Evolutionary conservation across 1,284 basidiomycete species (phyloP), one percentile per base, ranked within the genome.

Genomic region (Singerocomus rubriflavus): DNA sequence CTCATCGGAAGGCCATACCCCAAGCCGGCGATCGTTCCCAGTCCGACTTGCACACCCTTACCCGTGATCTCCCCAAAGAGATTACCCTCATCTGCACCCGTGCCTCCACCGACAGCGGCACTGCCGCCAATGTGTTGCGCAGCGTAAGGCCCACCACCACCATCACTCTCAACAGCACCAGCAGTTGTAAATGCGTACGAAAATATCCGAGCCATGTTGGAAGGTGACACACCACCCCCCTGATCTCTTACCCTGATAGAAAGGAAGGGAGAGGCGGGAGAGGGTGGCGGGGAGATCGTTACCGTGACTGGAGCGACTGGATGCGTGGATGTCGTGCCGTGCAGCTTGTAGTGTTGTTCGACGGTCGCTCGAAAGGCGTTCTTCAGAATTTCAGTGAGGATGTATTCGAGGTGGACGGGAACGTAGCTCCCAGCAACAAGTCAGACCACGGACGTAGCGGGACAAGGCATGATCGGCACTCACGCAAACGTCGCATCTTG

Each of bases 301-400:
- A 92, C 78, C 26, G 71, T 70, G 7, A 94, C 79, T 4, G 88
- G 84, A 0, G 90, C 79, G 6, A 91, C 68, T 6, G 67, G 46
- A 3, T 58, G 56, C 1, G 68, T 30, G 32, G 72, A 68, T 25
- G 67, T 64, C 12, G 63, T 52, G 37, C 71, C 71, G 49, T 73
- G 59, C 2, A 67, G 66, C 50, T 77, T 77, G 52, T 74, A 71
- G 53, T 89, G 80, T 53, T 81, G 80, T 61, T 93, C 91, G n/a
- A 91, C 84, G 0, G 90, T 93, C 5, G 93, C 93, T 26, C 93
- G 85, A 70, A 92, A 96, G 0, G 91, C 81, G 65, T 95, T 95
- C 69, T 95, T 95, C 40, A 93, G 75, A 39, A 93, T 79, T 65
- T 93, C 91, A 2, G 89, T 91, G 56, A 93, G 73, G 57, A 93